A percentile compares a stretch with the other conserved stretches of the same genome.
These are phyloP conservation scores for Colletotrichum acutatum DNA, from an alignment of 2,329 filamentous ascomycete genomes.

Conservation along the genomic window DNA sequence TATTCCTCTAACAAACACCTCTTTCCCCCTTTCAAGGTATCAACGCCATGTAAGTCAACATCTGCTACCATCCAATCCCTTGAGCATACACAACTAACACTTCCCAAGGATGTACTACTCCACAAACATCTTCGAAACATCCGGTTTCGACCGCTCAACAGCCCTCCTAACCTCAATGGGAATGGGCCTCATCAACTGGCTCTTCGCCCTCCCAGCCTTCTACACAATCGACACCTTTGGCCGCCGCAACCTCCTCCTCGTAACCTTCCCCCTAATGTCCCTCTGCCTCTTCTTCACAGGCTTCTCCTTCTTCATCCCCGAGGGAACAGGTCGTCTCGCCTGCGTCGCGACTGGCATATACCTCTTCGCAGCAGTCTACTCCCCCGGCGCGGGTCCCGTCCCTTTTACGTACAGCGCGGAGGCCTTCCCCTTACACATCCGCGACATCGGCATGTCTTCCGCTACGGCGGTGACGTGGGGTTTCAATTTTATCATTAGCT, in stretches of 20 bases:
- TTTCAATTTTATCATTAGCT: slow-evolving; percentile 52
- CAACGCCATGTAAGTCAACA: slow-evolving; percentile 53
- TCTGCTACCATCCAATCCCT: too few relatives aligned
- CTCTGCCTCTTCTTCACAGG: slow-evolving; percentile 65
- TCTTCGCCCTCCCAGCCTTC: slow-evolving; percentile 68
- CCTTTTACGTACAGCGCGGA: slow-evolving; percentile 71
- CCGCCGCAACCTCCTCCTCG: slow-evolving; percentile 64
- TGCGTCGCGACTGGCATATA: slow-evolving; percentile 52
- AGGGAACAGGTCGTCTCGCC: slow-evolving; percentile 40
- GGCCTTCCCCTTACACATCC: slow-evolving; percentile 66
- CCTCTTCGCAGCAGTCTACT: slow-evolving; percentile 53
- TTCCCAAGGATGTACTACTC: slow-evolving; percentile 63
- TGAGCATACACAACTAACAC: not conserved
- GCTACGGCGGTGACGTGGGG: slow-evolving; percentile 54
- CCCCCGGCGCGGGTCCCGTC: slow-evolving; percentile 66
- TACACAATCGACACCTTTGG: slow-evolving; percentile 70
- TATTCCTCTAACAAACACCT: not conserved
- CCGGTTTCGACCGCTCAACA: slow-evolving; percentile 51
- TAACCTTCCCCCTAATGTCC: slow-evolving; percentile 69
- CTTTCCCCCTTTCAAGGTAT: slow-evolving; percentile 40
- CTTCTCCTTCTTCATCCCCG: slow-evolving; percentile 58
- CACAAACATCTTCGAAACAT: slow-evolving; percentile 53
- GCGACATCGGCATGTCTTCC: slow-evolving; percentile 63
- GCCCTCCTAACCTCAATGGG: slow-evolving; percentile 67
- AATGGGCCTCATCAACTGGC: slow-evolving; percentile 66